These are phyloP conservation scores for Rhizodiscina lignyota DNA, from an alignment of 495 filamentous ascomycete species.

Conservation along the genomic window DNA sequence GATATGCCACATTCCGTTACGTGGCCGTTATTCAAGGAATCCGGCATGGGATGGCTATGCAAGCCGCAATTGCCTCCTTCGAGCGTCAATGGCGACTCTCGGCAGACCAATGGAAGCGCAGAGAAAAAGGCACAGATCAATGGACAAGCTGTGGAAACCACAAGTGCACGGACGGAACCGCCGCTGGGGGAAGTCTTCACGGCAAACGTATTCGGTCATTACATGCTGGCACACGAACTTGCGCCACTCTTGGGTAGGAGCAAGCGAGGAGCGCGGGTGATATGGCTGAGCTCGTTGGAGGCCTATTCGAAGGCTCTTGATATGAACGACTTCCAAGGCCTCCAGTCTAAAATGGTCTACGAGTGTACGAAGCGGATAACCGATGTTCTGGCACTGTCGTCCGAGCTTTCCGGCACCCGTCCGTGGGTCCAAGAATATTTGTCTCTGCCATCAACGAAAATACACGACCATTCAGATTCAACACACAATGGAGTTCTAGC, in stretches of 20 bases:
- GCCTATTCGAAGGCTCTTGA: conserved; percentile 35
- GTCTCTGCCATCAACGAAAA: conserved; percentile 12
- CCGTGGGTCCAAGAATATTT: conserved; percentile 38
- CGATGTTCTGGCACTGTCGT: conserved; percentile 65
- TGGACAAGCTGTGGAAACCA: conserved; percentile 12
- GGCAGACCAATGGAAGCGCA: not conserved
- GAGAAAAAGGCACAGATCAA: not conserved
- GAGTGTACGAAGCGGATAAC: conserved; percentile 75
- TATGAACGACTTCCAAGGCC: conserved; percentile 58
- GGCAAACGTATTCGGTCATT: conserved; percentile 90
- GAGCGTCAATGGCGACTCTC: conserved; percentile 2
- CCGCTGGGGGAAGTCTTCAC: conserved; percentile 67
- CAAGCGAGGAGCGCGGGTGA: conserved; percentile 38
- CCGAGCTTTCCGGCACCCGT: conserved; percentile 43
- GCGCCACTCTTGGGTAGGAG: conserved; percentile 53
- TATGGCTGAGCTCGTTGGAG: conserved; percentile 78
- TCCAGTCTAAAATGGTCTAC: conserved; percentile 47
- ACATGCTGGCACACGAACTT: conserved; percentile 70
- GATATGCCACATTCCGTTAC: conserved; percentile 53
- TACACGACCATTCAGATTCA: not conserved
- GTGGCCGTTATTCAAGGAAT: conserved; percentile 61
- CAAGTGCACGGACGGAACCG: conserved; percentile 25
- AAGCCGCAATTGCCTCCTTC: conserved; percentile 16
- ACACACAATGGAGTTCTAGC: not conserved
- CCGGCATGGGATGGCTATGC: conserved; percentile 38